A percentile compares a stretch with the other conserved stretches of the same genome.
Evolutionary conservation across 2,329 filamentous ascomycete species (phyloP).

Genomic region (Nothopassalora personata): DNA sequence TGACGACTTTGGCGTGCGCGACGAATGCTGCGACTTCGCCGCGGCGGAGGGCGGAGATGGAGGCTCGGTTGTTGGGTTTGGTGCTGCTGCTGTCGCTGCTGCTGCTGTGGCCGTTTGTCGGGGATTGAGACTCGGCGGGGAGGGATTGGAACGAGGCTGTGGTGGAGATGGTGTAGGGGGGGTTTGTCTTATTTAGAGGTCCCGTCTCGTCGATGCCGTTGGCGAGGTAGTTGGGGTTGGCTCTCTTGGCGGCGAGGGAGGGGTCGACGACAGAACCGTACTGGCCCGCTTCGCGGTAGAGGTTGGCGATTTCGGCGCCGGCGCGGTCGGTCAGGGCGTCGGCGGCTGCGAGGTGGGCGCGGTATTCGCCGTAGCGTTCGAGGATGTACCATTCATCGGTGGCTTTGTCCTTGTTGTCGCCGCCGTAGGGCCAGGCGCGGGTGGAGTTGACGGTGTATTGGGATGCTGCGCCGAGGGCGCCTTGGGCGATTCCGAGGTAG

Average conservation of each 20-base stretch:
- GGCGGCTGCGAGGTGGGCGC: conserved; percentile 57
- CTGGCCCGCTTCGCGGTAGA: conserved; percentile 40
- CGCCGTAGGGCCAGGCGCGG: conserved; percentile 59
- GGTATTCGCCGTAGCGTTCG: conserved; percentile 58
- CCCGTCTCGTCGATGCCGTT: conserved; percentile 23
- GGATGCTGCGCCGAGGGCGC: conserved; percentile 51
- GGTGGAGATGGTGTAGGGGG: conserved; percentile 21
- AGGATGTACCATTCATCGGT: conserved; percentile 63
- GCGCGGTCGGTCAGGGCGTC: conserved; percentile 55
- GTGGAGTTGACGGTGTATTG: conserved; percentile 55
- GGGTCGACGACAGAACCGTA: conserved; percentile 22
- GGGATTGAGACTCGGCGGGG: conserved; percentile 4
- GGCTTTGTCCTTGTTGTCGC: conserved; percentile 55
- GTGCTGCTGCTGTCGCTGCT: conserved; percentile 14
- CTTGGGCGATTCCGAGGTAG: conserved; percentile 58
- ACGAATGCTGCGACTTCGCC: conserved; percentile 60
- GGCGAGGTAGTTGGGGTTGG: conserved; percentile 19
- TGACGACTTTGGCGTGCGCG: conserved; percentile 57
- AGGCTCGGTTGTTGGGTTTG: conserved; percentile 27
- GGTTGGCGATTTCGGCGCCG: conserved; percentile 43
- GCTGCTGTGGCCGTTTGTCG: conserved; percentile 9
- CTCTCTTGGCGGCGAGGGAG: conserved; percentile 7
- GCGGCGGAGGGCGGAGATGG: conserved; percentile 48
- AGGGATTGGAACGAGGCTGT: conserved; percentile 14
- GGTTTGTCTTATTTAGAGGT: conserved; percentile 10